phyloP scores from a whole-genome alignment of 140 eudicot species.

The Stevia rebaudiana region DNA sequence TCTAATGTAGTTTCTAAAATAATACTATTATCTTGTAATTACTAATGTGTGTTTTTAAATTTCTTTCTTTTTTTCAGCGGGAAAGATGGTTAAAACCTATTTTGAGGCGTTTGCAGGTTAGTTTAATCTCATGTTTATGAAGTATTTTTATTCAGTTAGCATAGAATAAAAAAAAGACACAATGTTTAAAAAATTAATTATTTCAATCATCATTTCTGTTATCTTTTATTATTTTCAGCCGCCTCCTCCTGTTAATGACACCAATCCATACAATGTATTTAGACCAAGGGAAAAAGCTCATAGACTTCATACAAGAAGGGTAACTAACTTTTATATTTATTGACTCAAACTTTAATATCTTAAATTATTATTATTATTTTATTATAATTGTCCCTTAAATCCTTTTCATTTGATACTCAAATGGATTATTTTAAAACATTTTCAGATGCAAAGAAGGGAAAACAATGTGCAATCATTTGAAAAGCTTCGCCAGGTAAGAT shows the following conservation, averaged over 20 bases:
- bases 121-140: conserved; percentile 18
- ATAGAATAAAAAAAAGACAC: background rate
- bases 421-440: conserved; percentile 13
- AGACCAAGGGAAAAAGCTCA: conserved; percentile 98
- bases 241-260: conserved; percentile 93
- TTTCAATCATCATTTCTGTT: background rate
- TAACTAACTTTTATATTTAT: conserved; percentile 22
- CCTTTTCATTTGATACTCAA: background rate
- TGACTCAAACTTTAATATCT: background rate
- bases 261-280: conserved; percentile 96
- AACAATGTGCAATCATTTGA: conserved; percentile 97
- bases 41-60: conserved; percentile 13
- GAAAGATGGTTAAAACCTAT: conserved; percentile 76
- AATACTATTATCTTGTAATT: background rate
- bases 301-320: conserved; percentile 94
- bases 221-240: conserved; percentile 55
- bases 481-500: conserved; percentile 90
- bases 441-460: conserved; percentile 97
- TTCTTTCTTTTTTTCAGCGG: conserved; percentile 45
- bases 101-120: conserved; percentile 84
- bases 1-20: background rate
- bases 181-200: background rate
- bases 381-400: background rate
- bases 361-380: background rate
- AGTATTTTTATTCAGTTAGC: background rate